A percentile compares a stretch with the other conserved stretches of the same genome.
These are phyloP conservation scores for Monoraphidium neglectum DNA, from an alignment of 139 green algal species.

Conservation along the genomic window DNA sequence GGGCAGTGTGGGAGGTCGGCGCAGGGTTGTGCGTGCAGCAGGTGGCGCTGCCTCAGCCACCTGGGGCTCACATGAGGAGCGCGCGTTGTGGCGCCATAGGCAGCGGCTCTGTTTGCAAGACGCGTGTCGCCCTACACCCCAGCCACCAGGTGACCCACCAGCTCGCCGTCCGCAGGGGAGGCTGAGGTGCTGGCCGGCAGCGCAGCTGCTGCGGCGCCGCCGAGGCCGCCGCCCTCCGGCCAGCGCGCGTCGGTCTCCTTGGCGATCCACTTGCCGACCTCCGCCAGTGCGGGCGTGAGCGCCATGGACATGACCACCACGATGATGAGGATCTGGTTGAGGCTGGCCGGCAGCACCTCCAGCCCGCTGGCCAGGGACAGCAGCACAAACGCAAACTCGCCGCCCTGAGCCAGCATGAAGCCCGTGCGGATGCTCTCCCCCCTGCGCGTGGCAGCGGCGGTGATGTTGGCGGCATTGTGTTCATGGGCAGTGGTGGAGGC, in stretches of 20 bases:
- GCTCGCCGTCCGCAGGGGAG: no score
- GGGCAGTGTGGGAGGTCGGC: neutral
- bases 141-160: neutral
- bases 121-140: no score
- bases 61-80: no score
- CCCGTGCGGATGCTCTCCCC: constrained; percentile 81
- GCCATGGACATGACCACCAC: constrained; percentile 95
- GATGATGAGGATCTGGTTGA: constrained; percentile 95
- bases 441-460: no score
- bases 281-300: constrained; percentile 83
- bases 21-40: no score
- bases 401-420: constrained; percentile 92
- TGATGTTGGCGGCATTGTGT: no score
- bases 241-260: constrained; percentile 3
- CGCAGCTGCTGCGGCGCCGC: neutral
- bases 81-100: no score
- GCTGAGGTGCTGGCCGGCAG: no score
- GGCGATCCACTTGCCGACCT: constrained; percentile 58
- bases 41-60: no score
- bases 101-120: no score
- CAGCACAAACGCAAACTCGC: constrained; percentile 98
- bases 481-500: no score
- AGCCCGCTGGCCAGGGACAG: constrained; percentile 80
- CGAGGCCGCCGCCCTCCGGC: neutral
- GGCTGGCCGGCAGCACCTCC: constrained; percentile 64